These are phyloP conservation scores for Chimonanthus salicifolius DNA, from an alignment of 164 flowering plant genomes.

Conservation along the genomic window DNA sequence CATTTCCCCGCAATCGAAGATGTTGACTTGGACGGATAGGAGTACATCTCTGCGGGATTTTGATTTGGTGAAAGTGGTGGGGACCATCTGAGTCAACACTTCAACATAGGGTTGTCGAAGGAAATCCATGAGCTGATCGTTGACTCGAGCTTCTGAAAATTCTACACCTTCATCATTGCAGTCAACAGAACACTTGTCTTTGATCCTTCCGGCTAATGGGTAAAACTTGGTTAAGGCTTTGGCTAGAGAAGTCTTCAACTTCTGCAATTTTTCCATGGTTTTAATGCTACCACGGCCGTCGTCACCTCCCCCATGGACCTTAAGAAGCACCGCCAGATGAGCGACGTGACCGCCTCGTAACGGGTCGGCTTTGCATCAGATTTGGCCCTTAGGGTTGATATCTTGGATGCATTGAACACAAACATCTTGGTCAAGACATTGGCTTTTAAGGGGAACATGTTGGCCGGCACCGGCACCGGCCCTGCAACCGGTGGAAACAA, in stretches of 20 bases:
- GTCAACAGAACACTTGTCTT: neutral
- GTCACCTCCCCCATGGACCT: too few species aligned
- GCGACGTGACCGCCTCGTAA: too few species aligned
- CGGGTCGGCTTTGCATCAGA: too few species aligned
- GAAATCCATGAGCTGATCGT: neutral
- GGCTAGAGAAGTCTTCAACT: neutral
- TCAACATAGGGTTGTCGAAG: neutral
- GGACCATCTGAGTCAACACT: neutral
- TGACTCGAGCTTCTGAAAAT: neutral
- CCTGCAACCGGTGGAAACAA: too few species aligned
- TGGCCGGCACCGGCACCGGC: too few species aligned
- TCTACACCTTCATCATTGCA: constrained; percentile 3
- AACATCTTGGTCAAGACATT: too few species aligned
- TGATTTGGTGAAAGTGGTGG: neutral
- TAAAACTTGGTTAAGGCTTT: neutral
- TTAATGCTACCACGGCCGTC: neutral
- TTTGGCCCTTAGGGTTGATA: too few species aligned
- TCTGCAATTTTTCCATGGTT: neutral
- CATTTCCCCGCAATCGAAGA: constrained; percentile 6
- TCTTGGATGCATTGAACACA: too few species aligned
- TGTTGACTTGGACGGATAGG: neutral
- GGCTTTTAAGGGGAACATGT: too few species aligned
- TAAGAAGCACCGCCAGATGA: too few species aligned
- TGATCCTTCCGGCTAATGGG: constrained; percentile 6
- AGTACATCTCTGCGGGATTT: neutral